These are phyloP conservation scores for Colletotrichum tabaci DNA, from an alignment of 2,329 filamentous ascomycete species.

Conservation along the genomic window DNA sequence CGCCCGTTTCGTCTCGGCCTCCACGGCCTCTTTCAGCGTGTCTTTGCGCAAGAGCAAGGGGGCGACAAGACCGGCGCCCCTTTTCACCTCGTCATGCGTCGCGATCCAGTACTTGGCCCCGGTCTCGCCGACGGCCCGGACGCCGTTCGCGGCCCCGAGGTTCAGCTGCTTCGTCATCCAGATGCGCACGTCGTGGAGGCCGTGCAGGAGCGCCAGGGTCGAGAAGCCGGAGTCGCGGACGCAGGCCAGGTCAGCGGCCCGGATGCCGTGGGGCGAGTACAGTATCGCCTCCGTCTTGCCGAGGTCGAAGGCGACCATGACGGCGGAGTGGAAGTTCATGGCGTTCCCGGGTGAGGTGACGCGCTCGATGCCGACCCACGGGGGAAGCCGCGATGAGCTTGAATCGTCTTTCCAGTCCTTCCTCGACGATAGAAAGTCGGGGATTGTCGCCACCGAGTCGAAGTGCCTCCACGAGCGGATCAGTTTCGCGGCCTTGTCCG, in stretches of 20 bases:
- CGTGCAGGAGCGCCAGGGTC: slow-evolving; percentile 74
- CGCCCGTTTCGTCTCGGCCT: slow-evolving; percentile 51
- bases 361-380: slow-evolving; percentile 74
- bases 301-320: slow-evolving; percentile 69
- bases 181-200: slow-evolving; percentile 73
- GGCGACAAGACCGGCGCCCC: slow-evolving; percentile 70
- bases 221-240: slow-evolving; percentile 61
- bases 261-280: slow-evolving; percentile 41
- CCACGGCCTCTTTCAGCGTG: slow-evolving; percentile 59
- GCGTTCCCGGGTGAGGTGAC: slow-evolving; percentile 68
- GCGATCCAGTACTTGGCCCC: slow-evolving; percentile 74
- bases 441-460: slow-evolving; percentile 65
- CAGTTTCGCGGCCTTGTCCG: slow-evolving; percentile 69
- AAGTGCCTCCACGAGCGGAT: slow-evolving; percentile 74
- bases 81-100: slow-evolving; percentile 77
- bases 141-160: slow-evolving; percentile 73
- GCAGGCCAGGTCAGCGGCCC: slow-evolving; percentile 56
- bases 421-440: slow-evolving; percentile 56
- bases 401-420: slow-evolving; percentile 46
- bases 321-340: slow-evolving; percentile 73
- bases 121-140: slow-evolving; percentile 67
- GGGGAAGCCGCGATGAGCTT: slow-evolving; percentile 58
- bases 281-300: slow-evolving; percentile 43
- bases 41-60: slow-evolving; percentile 63
- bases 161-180: slow-evolving; percentile 70